Conservation (phyloP, 2,329 filamentous ascomycete species). For the Pseudogymnoascus sp. region DNA sequence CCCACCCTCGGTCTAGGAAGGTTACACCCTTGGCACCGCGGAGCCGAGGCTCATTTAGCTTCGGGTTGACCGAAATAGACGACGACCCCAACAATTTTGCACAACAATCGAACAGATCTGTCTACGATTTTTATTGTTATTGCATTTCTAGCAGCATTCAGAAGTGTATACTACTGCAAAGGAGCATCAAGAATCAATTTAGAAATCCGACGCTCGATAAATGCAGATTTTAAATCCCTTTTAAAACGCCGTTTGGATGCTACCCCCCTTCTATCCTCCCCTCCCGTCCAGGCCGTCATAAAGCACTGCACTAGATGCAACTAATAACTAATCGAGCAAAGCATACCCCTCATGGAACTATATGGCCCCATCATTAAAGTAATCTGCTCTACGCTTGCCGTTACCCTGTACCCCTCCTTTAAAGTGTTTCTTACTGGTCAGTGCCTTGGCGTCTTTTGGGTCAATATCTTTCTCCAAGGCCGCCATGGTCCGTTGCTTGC, state of each 20-base stretch:
- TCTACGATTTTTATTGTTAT: slow-evolving; percentile 3
- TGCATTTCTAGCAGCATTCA: background rate
- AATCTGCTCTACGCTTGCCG: slow-evolving; percentile 29
- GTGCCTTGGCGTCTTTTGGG: slow-evolving; percentile 61
- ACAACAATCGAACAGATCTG: background rate
- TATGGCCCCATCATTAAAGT: slow-evolving; percentile 25
- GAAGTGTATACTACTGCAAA: background rate
- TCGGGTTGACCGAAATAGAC: background rate
- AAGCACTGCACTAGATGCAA: background rate
- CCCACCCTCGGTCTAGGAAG: slow-evolving; percentile 6
- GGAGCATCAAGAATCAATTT: background rate
- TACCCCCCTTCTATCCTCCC: background rate
- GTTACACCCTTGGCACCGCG: slow-evolving; percentile 5
- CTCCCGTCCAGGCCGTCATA: background rate
- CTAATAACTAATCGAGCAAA: slow-evolving; percentile 3
- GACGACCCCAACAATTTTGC: background rate
- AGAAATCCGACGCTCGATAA: background rate
- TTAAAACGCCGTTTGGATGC: background rate
- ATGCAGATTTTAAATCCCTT: slow-evolving; percentile 6
- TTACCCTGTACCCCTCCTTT: slow-evolving; percentile 65
- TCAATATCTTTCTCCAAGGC: slow-evolving; percentile 82
- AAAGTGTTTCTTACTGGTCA: slow-evolving; percentile 82
- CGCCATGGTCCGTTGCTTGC: slow-evolving; percentile 73
- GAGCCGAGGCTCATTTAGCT: slow-evolving; percentile 4
- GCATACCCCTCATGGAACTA: background rate